phyloP scores from a whole-genome alignment of 345 rosid species.

The Geranium brycei region DNA sequence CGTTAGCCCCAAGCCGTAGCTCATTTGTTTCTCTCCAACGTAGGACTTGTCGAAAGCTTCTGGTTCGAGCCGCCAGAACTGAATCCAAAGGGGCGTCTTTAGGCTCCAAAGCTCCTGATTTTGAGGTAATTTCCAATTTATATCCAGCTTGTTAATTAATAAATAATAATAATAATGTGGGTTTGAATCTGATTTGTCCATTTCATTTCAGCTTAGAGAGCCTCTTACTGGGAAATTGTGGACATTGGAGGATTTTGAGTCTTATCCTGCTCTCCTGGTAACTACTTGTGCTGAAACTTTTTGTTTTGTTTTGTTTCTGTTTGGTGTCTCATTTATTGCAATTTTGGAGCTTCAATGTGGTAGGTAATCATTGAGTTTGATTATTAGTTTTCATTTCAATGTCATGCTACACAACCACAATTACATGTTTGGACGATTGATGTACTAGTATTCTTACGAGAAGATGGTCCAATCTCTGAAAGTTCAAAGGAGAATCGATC shows the following conservation, averaged over 20 bases:
- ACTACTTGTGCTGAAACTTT: neutral
- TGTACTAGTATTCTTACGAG: too few species aligned
- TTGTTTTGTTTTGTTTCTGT: neutral
- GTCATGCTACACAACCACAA: too few species aligned
- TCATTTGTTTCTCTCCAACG: too few species aligned
- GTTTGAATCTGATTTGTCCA: neutral
- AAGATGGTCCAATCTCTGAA: too few species aligned
- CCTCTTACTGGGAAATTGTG: slow-evolving; percentile 71
- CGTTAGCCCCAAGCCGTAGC: too few species aligned
- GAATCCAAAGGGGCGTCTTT: slow-evolving; percentile 48
- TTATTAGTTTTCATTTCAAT: too few species aligned
- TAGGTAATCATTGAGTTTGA: too few species aligned
- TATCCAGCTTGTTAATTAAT: neutral
- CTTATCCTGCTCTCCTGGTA: slow-evolving; percentile 71
- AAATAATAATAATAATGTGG: neutral
- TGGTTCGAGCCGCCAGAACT: slow-evolving; percentile 48
- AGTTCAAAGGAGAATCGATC: too few species aligned
- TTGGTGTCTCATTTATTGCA: too few species aligned
- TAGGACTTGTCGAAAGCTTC: slow-evolving; percentile 13
- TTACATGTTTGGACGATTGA: too few species aligned
- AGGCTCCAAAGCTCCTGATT: slow-evolving; percentile 55
- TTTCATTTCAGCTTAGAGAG: slow-evolving; percentile 42
- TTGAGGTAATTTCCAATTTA: slow-evolving; percentile 31
- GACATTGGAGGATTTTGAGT: slow-evolving; percentile 69
- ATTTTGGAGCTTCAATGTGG: too few species aligned